Evolutionary conservation across 306 rosid species (phyloP).

Genomic region (Glycine tomentella): DNA sequence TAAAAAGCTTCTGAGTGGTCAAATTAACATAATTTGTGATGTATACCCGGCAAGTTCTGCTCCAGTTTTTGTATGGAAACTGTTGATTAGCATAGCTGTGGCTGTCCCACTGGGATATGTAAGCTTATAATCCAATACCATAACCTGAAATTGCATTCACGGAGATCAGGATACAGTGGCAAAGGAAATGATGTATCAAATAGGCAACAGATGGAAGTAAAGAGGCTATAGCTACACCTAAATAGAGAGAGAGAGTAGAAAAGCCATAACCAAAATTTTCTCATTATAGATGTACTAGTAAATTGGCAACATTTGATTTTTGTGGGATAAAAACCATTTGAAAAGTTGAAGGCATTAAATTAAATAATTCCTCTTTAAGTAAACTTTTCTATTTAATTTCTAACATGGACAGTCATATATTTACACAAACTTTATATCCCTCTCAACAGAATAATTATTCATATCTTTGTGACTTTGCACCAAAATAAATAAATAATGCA

Average conservation of each 20-base stretch:
- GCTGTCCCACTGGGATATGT: slow-evolving; percentile 99
- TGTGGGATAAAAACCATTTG: background rate
- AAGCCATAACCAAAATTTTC: slow-evolving; percentile 15
- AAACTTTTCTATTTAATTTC: slow-evolving; percentile 3
- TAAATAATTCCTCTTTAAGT: background rate
- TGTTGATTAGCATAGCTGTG: slow-evolving; percentile 94
- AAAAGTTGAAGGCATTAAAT: slow-evolving; percentile 35
- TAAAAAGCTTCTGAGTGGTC: slow-evolving; percentile 29
- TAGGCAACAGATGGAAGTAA: slow-evolving; percentile 13
- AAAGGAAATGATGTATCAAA: slow-evolving; percentile 30
- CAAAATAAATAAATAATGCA: slow-evolving; percentile 1
- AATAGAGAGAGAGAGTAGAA: background rate
- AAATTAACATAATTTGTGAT: slow-evolving; percentile 29
- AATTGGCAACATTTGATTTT: slow-evolving; percentile 12
- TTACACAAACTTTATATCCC: background rate
- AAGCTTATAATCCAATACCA: slow-evolving; percentile 94
- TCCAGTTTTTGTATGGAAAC: slow-evolving; percentile 88
- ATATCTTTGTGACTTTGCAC: background rate
- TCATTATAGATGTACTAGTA: slow-evolving; percentile 21
- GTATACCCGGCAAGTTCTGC: slow-evolving; percentile 94
- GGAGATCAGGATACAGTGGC: slow-evolving; percentile 28
- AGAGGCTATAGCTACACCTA: background rate
- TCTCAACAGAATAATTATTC: background rate
- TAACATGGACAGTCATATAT: background rate
- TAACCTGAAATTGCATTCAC: slow-evolving; percentile 68